Conservation (phyloP, 2,329 filamentous ascomycete genomes). For the Penicillium rolfsii region DNA sequence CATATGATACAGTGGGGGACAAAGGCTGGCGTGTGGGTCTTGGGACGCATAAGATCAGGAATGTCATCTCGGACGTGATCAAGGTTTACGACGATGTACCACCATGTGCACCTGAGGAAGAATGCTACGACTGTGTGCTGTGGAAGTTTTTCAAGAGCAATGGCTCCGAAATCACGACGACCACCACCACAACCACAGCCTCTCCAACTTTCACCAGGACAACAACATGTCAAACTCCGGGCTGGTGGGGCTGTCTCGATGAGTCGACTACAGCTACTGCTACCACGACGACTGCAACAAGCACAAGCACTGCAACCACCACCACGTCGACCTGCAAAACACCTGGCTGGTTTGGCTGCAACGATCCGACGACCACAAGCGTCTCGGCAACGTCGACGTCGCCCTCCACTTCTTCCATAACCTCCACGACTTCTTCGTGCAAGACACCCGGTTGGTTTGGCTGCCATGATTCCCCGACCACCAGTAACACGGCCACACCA, state of each 20-base stretch:
- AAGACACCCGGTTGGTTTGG: slow-evolving; percentile 42
- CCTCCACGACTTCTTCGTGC: slow-evolving; percentile 21
- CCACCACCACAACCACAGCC: slow-evolving; percentile 59
- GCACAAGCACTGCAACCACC: slow-evolving; percentile 33
- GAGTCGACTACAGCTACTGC: slow-evolving; percentile 48
- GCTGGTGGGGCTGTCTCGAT: slow-evolving; percentile 77
- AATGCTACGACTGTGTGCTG: slow-evolving; percentile 83
- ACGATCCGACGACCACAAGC: slow-evolving; percentile 39
- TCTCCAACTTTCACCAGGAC: slow-evolving; percentile 71
- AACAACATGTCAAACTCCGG: slow-evolving; percentile 84
- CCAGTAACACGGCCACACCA: slow-evolving; percentile 8
- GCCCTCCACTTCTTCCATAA: slow-evolving; percentile 14
- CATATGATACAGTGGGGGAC: slow-evolving; percentile 89
- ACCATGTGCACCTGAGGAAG: slow-evolving; percentile 72
- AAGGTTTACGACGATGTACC: slow-evolving; percentile 81
- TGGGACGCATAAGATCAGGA: slow-evolving; percentile 85
- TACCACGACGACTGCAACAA: slow-evolving; percentile 37
- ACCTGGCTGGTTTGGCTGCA: slow-evolving; percentile 47
- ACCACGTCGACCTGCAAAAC: slow-evolving; percentile 42
- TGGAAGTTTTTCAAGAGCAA: slow-evolving; percentile 98
- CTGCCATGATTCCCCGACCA: slow-evolving; percentile 25
- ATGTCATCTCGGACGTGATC: slow-evolving; percentile 85
- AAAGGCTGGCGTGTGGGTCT: slow-evolving; percentile 91
- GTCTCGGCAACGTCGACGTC: slow-evolving; percentile 20
- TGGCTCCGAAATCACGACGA: slow-evolving; percentile 74